Percentiles rank a stretch among this genome's conserved stretches.
These are phyloP conservation scores for Phanerochaete sordida DNA, from an alignment of 768 basidiomycete species.

Conservation along the genomic window DNA sequence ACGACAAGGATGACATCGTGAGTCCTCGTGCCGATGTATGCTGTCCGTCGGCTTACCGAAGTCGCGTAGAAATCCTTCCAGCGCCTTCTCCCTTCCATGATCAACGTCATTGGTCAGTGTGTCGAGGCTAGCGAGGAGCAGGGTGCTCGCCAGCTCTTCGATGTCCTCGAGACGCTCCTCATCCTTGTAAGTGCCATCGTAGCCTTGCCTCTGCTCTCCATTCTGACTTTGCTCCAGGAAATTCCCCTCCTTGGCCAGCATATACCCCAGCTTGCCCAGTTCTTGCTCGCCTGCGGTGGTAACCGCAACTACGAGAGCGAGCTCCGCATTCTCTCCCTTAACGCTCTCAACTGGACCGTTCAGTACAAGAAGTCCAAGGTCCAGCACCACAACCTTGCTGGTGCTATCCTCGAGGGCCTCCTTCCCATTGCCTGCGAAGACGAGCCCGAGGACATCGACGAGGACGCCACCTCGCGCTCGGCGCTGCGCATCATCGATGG, in stretches of 20 bases:
- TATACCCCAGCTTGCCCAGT: conserved; percentile 81
- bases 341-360: conserved; percentile 94
- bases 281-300: conserved; percentile 81
- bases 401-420: conserved; percentile 82
- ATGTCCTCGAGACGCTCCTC: conserved; percentile 92
- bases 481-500: conserved; percentile 94
- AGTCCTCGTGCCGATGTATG: conserved; percentile 40
- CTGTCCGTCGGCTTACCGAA: neutral
- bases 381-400: conserved; percentile 79
- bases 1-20: conserved; percentile 86
- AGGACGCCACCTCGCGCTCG: conserved; percentile 88
- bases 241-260: conserved; percentile 89
- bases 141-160: conserved; percentile 85
- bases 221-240: conserved; percentile 50
- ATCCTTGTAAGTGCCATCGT: conserved; percentile 83
- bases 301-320: conserved; percentile 74
- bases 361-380: conserved; percentile 99
- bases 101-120: conserved; percentile 81
- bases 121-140: conserved; percentile 78
- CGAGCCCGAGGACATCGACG: conserved; percentile 91
- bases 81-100: conserved; percentile 79
- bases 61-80: conserved; percentile 76
- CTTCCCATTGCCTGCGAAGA: conserved; percentile 94
- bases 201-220: too few species aligned
- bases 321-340: conserved; percentile 86